Evolutionary conservation across 306 rosid genomes (phyloP).

Genomic region (Castanea mollissima): DNA sequence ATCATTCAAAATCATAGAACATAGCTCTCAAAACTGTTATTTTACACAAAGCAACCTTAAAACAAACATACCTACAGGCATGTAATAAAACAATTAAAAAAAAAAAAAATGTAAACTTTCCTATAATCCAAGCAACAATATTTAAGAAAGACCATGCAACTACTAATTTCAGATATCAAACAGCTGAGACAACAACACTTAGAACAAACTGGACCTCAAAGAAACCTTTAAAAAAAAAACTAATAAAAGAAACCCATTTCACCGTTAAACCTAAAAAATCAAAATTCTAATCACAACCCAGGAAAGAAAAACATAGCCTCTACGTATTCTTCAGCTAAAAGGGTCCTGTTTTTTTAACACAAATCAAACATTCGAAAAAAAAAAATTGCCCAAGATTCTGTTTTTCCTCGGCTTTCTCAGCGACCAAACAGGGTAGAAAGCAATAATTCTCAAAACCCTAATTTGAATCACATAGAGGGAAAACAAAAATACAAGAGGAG

Average conservation of each 20-base stretch:
- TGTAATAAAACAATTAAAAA: not conserved
- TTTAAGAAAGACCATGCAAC: not conserved
- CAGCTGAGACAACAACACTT: not conserved
- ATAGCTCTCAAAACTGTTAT: not conserved
- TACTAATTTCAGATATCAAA: not conserved
- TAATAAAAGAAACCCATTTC: not conserved
- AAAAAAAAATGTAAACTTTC: not conserved
- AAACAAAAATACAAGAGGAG: not conserved
- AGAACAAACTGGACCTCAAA: not conserved
- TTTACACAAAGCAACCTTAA: not conserved
- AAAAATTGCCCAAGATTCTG: not conserved
- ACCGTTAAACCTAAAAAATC: not conserved
- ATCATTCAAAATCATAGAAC: not conserved
- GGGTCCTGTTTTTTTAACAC: not conserved
- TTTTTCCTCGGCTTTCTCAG: not conserved
- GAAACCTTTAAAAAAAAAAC: not conserved
- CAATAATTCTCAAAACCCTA: slow-evolving; percentile 21
- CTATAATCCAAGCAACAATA: not conserved
- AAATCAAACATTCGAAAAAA: not conserved
- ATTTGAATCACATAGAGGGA: not conserved
- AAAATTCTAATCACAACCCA: not conserved
- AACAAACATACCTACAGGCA: not conserved
- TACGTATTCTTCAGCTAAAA: slow-evolving; percentile 4
- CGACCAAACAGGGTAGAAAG: not conserved
- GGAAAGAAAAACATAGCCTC: not conserved